Percentiles rank a stretch among this genome's conserved stretches.
These are phyloP conservation scores for Alternaria ethzedia DNA, from an alignment of 2,329 filamentous ascomycete species.

Conservation along the genomic window DNA sequence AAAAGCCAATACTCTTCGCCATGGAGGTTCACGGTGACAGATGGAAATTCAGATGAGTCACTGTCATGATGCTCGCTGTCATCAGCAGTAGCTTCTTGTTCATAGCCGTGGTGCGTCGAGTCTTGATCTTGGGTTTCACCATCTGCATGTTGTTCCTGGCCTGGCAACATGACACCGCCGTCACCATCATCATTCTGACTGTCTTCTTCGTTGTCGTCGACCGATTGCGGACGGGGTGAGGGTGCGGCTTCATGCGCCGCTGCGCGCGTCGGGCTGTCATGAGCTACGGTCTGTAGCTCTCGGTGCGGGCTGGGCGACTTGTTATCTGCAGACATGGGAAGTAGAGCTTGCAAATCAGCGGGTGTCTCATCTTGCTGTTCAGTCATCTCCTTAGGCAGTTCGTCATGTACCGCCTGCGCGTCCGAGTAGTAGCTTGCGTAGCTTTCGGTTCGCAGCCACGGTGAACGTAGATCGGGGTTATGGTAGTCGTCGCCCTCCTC, in stretches of 20 bases:
- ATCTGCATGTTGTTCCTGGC: slow-evolving; percentile 8
- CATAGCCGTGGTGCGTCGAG: slow-evolving; percentile 16
- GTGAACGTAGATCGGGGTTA: slow-evolving; percentile 1
- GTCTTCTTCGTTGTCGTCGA: slow-evolving; percentile 1
- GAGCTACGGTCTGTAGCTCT: neutral
- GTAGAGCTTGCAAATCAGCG: slow-evolving; percentile 12
- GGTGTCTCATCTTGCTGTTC: slow-evolving; percentile 12
- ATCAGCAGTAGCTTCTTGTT: slow-evolving; percentile 13
- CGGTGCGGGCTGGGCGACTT: slow-evolving; percentile 7
- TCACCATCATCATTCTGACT: slow-evolving; percentile 15
- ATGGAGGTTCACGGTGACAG: slow-evolving; percentile 38
- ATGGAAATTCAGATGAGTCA: slow-evolving; percentile 17
- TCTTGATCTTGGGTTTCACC: slow-evolving; percentile 5
- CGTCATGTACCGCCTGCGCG: neutral
- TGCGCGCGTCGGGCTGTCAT: neutral
- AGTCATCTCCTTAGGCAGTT: neutral
- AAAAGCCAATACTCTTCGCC: slow-evolving; percentile 42
- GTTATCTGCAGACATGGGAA: neutral
- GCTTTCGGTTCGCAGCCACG: neutral
- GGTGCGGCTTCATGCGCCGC: neutral
- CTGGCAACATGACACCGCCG: slow-evolving; percentile 22
- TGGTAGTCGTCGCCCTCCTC: slow-evolving; percentile 34
- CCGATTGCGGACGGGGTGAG: neutral
- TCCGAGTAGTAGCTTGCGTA: neutral
- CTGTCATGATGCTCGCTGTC: slow-evolving; percentile 13